Evolutionary conservation across 2,329 filamentous ascomycete genomes (phyloP).

Genomic region (Gnomoniopsis sp.): DNA sequence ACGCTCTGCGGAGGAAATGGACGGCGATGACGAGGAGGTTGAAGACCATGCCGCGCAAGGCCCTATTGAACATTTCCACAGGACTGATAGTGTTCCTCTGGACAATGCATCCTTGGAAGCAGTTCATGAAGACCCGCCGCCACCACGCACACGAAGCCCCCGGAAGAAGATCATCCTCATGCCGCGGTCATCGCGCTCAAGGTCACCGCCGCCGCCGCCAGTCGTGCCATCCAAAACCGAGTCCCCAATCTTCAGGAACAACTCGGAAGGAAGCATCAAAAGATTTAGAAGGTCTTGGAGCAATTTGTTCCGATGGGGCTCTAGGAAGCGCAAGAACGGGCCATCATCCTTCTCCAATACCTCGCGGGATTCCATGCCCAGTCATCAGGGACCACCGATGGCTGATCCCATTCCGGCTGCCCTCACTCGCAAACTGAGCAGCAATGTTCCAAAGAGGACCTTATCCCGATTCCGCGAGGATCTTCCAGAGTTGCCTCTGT

Average conservation of each 20-base stretch:
- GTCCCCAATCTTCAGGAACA: constrained; percentile 49
- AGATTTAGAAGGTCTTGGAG: constrained; percentile 54
- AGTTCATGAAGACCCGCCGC: constrained; percentile 17
- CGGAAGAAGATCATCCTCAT: constrained; percentile 37
- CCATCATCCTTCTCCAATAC: constrained; percentile 88
- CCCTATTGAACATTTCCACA: constrained; percentile 39
- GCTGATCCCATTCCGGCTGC: constrained; percentile 28
- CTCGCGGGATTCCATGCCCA: constrained; percentile 78
- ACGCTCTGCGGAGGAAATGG: constrained; percentile 19
- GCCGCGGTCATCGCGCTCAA: constrained; percentile 46
- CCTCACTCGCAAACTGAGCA: constrained; percentile 32
- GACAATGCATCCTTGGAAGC: constrained; percentile 23
- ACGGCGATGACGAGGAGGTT: constrained; percentile 16
- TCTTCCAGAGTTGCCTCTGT: constrained; percentile 78
- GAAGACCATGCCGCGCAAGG: constrained; percentile 13
- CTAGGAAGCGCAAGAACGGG: constrained; percentile 52
- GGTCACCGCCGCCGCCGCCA: constrained; percentile 41
- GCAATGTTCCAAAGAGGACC: constrained; percentile 66
- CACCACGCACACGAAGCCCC: constrained; percentile 29
- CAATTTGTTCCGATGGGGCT: constrained; percentile 71
- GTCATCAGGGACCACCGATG: constrained; percentile 32
- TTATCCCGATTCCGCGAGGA: constrained; percentile 92
- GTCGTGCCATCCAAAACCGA: constrained; percentile 42
- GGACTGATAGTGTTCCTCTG: constrained; percentile 43
- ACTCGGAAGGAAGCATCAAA: constrained; percentile 50